Percentiles rank a stretch among this genome's conserved stretches.
Evolutionary conservation across 2,329 filamentous ascomycete genomes (phyloP).

Genomic region (Paecilomyces sp.): DNA sequence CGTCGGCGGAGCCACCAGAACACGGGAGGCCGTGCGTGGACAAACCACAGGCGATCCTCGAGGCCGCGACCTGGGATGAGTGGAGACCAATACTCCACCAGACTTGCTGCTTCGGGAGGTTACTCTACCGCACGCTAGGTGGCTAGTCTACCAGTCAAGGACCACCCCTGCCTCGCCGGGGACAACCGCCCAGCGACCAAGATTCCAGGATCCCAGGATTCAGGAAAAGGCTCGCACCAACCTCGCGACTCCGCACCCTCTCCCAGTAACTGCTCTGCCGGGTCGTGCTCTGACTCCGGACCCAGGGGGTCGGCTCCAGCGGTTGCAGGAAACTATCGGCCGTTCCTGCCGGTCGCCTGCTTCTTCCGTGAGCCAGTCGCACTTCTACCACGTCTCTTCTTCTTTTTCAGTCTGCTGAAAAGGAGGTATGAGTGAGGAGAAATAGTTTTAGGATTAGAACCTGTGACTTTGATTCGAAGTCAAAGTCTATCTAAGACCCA

Average conservation of each 20-base stretch:
- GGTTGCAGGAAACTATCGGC: neutral
- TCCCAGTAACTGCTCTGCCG: conserved; percentile 1
- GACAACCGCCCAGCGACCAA: neutral
- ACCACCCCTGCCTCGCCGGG: neutral
- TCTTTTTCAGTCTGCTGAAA: no score
- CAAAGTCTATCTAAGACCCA: no score
- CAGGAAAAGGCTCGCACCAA: neutral
- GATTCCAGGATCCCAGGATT: neutral
- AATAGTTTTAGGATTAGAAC: no score
- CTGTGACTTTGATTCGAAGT: no score
- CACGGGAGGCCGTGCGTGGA: neutral
- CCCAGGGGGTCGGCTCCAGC: neutral
- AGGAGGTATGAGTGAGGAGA: no score
- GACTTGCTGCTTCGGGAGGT: neutral
- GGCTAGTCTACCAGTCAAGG: no score
- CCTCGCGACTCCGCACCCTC: neutral
- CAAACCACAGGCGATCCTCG: neutral
- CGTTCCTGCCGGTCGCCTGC: neutral
- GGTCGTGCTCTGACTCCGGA: neutral
- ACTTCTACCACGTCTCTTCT: no score
- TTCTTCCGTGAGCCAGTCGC: neutral
- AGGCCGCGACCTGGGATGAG: neutral
- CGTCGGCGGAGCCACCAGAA: neutral
- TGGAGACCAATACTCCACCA: neutral
- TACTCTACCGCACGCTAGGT: neutral